These are phyloP conservation scores for Sarocladium oryzae DNA, from an alignment of 2,329 filamentous ascomycete genomes.

Conservation along the genomic window DNA sequence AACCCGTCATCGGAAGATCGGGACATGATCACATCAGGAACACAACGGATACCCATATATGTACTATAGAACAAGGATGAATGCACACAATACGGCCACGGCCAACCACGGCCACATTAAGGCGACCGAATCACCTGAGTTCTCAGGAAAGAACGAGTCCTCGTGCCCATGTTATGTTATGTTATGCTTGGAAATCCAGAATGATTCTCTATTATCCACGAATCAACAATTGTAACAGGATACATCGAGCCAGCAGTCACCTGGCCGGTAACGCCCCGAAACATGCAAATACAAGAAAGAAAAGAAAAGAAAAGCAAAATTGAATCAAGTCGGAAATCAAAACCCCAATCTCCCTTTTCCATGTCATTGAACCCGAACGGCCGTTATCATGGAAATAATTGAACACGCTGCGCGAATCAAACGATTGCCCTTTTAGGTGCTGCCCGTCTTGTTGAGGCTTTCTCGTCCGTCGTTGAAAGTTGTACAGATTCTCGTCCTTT, in stretches of 20 bases:
- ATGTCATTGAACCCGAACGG: background rate
- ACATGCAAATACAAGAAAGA: too few relatives aligned
- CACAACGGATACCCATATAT: too few relatives aligned
- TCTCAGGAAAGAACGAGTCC: background rate
- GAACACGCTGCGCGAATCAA: background rate
- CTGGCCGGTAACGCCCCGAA: too few relatives aligned
- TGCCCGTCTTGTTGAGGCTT: background rate
- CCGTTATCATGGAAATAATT: constrained; percentile 5
- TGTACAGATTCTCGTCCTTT: background rate
- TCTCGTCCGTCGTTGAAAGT: background rate
- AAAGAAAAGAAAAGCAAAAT: background rate
- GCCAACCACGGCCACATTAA: too few relatives aligned
- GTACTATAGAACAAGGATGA: too few relatives aligned
- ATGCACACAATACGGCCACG: too few relatives aligned
- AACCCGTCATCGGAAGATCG: too few relatives aligned
- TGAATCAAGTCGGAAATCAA: background rate
- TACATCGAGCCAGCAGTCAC: background rate
- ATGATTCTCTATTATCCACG: background rate
- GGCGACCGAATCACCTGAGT: too few relatives aligned
- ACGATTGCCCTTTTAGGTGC: background rate
- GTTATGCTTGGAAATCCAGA: background rate
- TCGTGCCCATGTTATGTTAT: background rate
- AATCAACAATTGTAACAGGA: background rate
- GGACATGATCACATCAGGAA: too few relatives aligned
- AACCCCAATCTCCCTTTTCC: background rate